Conservation (phyloP, 1,284 basidiomycete species). For the Agaricales sp. region DNA sequence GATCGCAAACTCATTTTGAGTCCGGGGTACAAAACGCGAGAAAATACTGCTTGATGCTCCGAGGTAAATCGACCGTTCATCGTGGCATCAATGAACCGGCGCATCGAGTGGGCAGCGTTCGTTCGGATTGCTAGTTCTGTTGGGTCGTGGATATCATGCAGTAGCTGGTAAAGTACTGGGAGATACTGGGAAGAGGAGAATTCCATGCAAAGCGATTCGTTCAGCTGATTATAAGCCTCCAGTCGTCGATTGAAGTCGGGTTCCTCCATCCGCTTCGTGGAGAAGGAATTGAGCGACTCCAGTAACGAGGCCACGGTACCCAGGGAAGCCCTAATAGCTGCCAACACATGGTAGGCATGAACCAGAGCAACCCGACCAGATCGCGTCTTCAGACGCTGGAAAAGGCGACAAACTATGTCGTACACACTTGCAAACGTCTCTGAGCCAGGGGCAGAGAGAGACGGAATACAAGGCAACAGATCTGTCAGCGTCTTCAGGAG, state of each 20-base stretch:
- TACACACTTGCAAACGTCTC: conserved; percentile 49
- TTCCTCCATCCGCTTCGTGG: conserved; percentile 75
- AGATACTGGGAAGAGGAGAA: conserved; percentile 66
- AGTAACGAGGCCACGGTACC: conserved; percentile 43
- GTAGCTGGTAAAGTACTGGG: conserved; percentile 76
- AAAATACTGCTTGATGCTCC: conserved; percentile 47
- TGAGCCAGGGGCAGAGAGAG: conserved; percentile 43
- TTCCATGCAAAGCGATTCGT: conserved; percentile 44
- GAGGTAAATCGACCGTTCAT: conserved; percentile 21
- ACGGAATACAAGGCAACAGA: conserved; percentile 67
- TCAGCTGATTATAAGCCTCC: conserved; percentile 67
- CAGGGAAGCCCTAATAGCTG: conserved; percentile 39
- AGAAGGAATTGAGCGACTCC: conserved; percentile 80
- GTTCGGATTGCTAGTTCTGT: conserved; percentile 84
- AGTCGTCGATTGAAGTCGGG: conserved; percentile 90
- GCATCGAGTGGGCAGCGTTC: conserved; percentile 71
- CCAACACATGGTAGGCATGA: conserved; percentile 52
- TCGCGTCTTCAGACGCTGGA: conserved; percentile 67
- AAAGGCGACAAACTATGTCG: conserved; percentile 62
- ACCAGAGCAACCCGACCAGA: conserved; percentile 61
- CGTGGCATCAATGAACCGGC: conserved; percentile 67
- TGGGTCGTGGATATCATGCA: conserved; percentile 85
- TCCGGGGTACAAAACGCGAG: conserved; percentile 67
- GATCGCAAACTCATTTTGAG: conserved; percentile 78
- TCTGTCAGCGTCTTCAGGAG: conserved; percentile 70